These are phyloP conservation scores for Saccharomycodes ludwigii DNA, from an alignment of 805 yeast genomes.

Conservation along the genomic window DNA sequence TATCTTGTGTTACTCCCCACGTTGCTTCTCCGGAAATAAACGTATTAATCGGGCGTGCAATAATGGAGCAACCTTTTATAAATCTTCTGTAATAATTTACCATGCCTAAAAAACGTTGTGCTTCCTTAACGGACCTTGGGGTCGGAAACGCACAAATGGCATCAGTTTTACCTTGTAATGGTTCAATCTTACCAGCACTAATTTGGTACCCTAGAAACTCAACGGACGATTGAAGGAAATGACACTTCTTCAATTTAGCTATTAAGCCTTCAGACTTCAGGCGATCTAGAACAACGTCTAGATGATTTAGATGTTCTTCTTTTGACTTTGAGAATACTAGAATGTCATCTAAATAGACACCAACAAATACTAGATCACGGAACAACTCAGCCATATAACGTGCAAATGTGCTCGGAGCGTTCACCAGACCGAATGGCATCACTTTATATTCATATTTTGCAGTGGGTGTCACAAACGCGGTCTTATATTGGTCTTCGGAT, in stretches of 20 bases:
- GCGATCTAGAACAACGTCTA: constrained; percentile 6
- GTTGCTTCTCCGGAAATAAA: constrained; percentile 4
- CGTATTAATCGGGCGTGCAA: constrained; percentile 6
- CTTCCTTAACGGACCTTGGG: constrained; percentile 7
- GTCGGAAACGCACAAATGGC: constrained; percentile 8
- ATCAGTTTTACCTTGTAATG: constrained; percentile 8
- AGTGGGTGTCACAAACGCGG: constrained; percentile 8
- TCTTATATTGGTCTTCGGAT: constrained; percentile 4
- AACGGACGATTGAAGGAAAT: constrained; percentile 5
- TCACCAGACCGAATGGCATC: constrained; percentile 12
- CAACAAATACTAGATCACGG: constrained; percentile 7
- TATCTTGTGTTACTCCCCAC: constrained; percentile 2
- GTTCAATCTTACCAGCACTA: constrained; percentile 5
- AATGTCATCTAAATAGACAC: constrained; percentile 11
- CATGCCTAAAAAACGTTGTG: constrained; percentile 11
- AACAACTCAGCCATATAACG: constrained; percentile 12
- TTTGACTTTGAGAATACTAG: constrained; percentile 5
- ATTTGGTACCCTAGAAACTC: constrained; percentile 9
- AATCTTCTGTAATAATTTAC: constrained; percentile 10
- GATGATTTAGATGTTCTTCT: constrained; percentile 10
- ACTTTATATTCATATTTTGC: constrained; percentile 10
- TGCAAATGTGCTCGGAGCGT: constrained; percentile 12
- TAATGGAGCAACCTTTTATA: constrained; percentile 8
- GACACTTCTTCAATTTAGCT: constrained; percentile 10
- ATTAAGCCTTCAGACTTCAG: constrained; percentile 5